Conservation (phyloP, 495 filamentous ascomycete species). For the Viridothelium virens region DNA sequence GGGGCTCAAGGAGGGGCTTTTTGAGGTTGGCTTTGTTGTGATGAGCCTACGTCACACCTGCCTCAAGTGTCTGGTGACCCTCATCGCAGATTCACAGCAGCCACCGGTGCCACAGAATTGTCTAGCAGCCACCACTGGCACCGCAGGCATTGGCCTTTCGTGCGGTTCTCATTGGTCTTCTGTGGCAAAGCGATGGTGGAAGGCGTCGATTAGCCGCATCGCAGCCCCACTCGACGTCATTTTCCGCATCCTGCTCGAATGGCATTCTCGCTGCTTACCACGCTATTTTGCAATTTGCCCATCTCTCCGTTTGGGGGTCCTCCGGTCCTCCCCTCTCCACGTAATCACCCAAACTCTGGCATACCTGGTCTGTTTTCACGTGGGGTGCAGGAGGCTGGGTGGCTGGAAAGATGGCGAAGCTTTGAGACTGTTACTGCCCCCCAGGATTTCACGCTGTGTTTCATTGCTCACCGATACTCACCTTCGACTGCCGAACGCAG, state of each 20-base stretch:
- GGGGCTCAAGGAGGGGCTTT: background rate
- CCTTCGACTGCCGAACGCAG: too few relatives aligned
- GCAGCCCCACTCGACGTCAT: background rate
- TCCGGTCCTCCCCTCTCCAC: background rate
- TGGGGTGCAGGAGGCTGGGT: background rate
- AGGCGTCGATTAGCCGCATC: conserved; percentile 6
- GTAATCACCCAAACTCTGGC: background rate
- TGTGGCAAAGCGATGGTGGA: background rate
- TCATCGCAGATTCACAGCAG: conserved; percentile 6
- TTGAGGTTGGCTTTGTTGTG: background rate
- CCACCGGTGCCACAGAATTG: background rate
- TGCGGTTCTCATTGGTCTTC: too few relatives aligned
- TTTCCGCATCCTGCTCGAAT: background rate
- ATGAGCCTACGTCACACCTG: conserved; percentile 5
- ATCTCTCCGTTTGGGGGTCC: background rate
- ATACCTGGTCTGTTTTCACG: background rate
- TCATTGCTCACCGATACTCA: too few relatives aligned
- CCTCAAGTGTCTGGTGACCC: background rate
- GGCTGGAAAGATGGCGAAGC: too few relatives aligned
- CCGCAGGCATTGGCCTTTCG: too few relatives aligned
- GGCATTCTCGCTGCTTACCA: background rate
- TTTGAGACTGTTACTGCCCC: too few relatives aligned
- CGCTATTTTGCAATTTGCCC: background rate
- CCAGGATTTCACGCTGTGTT: too few relatives aligned
- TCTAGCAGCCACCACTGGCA: background rate